A percentile compares a stretch with the other conserved stretches of the same genome.
Evolutionary conservation across 2,329 filamentous ascomycete species (phyloP).

Genomic region (Macrophomina phaseolina): DNA sequence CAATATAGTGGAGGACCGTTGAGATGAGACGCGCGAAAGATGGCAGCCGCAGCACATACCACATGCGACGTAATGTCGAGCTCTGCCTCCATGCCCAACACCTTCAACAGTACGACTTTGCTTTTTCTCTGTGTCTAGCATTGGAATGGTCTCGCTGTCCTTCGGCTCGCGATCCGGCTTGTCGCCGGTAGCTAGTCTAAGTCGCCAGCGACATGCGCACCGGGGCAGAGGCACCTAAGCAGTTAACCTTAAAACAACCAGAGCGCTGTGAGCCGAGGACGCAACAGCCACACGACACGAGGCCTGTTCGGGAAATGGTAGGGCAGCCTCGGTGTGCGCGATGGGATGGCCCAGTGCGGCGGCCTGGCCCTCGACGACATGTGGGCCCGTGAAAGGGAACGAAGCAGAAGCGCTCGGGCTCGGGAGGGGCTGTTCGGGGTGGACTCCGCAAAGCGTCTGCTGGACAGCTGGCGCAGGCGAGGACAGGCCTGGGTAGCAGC

Average conservation of each 20-base stretch:
- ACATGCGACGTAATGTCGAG: neutral
- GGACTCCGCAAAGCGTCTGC: neutral
- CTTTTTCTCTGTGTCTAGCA: neutral
- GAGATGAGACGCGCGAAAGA: slow-evolving; percentile 14
- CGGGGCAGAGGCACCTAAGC: slow-evolving; percentile 2
- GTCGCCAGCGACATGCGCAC: neutral
- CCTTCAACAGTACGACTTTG: neutral
- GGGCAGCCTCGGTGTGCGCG: slow-evolving; percentile 8
- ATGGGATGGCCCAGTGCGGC: neutral
- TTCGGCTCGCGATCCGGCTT: neutral
- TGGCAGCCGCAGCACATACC: slow-evolving; percentile 1
- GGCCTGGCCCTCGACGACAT: neutral
- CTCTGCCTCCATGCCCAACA: neutral
- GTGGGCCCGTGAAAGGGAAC: neutral
- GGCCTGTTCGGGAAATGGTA: neutral
- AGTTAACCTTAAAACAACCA: neutral
- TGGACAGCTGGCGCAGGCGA: neutral
- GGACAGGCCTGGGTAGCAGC: neutral
- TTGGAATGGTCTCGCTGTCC: neutral
- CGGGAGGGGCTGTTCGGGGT: slow-evolving; percentile 18
- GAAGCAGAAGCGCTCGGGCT: neutral
- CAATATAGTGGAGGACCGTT: slow-evolving; percentile 12
- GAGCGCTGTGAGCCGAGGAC: neutral
- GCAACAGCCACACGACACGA: neutral
- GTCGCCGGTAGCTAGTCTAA: neutral